These are phyloP conservation scores for Entonaema liquescens DNA, from an alignment of 495 filamentous ascomycete genomes.

Conservation along the genomic window DNA sequence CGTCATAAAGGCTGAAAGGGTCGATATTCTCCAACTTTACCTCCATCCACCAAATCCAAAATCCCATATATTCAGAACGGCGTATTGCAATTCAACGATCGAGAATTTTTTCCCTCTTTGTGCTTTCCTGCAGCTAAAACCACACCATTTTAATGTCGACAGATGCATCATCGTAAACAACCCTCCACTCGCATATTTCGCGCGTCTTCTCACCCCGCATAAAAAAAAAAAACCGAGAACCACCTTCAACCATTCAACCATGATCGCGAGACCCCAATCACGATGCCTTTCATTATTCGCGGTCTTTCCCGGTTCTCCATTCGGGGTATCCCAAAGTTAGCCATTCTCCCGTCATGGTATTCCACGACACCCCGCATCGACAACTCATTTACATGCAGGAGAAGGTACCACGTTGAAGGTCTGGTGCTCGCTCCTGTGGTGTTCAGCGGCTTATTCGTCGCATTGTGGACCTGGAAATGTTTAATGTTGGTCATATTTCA, in stretches of 20 bases:
- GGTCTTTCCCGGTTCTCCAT: constrained; percentile 29
- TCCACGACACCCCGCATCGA: constrained; percentile 41
- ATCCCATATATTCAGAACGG: constrained; percentile 1
- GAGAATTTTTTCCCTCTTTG: constrained; percentile 2
- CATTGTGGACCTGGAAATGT: constrained; percentile 82
- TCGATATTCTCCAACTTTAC: constrained; percentile 7
- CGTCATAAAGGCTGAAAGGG: neutral
- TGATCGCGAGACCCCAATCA: constrained; percentile 35
- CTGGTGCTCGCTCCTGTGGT: constrained; percentile 70
- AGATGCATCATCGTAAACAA: constrained; percentile 32
- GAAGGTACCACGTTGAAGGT: constrained; percentile 59
- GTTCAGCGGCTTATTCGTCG: constrained; percentile 70
- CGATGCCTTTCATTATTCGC: constrained; percentile 28
- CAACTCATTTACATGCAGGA: constrained; percentile 30
- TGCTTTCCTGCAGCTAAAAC: constrained; percentile 15
- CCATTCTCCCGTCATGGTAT: constrained; percentile 33
- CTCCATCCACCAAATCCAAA: neutral
- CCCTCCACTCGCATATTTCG: constrained; percentile 37
- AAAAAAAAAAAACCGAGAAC: neutral
- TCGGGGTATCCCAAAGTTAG: constrained; percentile 22
- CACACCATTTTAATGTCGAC: constrained; percentile 23
- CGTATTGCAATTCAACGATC: constrained; percentile 8
- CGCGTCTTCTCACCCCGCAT: constrained; percentile 32
- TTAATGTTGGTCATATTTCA: constrained; percentile 82
- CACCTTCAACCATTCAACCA: constrained; percentile 20